A percentile compares a stretch with the other conserved stretches of the same genome.
These are phyloP conservation scores for Pelargonium nanum DNA, from an alignment of 345 rosid genomes.

Conservation along the genomic window DNA sequence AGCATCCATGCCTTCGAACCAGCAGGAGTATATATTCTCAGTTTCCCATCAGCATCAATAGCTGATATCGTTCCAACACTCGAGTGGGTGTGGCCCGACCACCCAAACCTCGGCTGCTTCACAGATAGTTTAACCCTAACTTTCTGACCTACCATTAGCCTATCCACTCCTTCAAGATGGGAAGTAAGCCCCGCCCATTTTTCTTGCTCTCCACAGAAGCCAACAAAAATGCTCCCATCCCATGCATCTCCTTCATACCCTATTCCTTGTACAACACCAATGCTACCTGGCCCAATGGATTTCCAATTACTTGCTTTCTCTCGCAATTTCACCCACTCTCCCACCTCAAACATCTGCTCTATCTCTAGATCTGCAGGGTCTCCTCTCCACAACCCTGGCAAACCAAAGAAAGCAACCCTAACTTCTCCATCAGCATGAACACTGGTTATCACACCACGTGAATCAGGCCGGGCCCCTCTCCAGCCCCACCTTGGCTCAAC, in stretches of 20 bases:
- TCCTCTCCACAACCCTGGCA: constrained; percentile 81
- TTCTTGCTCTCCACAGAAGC: constrained; percentile 91
- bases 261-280: constrained; percentile 82
- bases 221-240: constrained; percentile 67
- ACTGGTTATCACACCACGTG: constrained; percentile 65
- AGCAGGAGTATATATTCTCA: constrained; percentile 81
- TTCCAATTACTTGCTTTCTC: constrained; percentile 62
- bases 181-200: constrained; percentile 74
- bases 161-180: constrained; percentile 56
- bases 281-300: constrained; percentile 63
- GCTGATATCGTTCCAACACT: constrained; percentile 77
- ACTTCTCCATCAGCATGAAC: constrained; percentile 95
- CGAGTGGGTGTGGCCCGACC: constrained; percentile 85
- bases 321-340: constrained; percentile 82
- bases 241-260: constrained; percentile 72
- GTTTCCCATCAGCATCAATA: constrained; percentile 88
- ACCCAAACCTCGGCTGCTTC: constrained; percentile 88
- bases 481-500: constrained; percentile 96
- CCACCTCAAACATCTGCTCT: constrained; percentile 69
- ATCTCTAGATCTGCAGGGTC: constrained; percentile 88
- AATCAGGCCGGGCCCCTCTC: constrained; percentile 74
- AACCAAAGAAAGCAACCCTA: constrained; percentile 70
- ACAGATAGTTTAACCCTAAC: constrained; percentile 62
- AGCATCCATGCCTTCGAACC: constrained; percentile 97
- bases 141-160: constrained; percentile 61